These are phyloP conservation scores for Boletus pseudopeckii DNA, from an alignment of 768 basidiomycete genomes.

Conservation along the genomic window DNA sequence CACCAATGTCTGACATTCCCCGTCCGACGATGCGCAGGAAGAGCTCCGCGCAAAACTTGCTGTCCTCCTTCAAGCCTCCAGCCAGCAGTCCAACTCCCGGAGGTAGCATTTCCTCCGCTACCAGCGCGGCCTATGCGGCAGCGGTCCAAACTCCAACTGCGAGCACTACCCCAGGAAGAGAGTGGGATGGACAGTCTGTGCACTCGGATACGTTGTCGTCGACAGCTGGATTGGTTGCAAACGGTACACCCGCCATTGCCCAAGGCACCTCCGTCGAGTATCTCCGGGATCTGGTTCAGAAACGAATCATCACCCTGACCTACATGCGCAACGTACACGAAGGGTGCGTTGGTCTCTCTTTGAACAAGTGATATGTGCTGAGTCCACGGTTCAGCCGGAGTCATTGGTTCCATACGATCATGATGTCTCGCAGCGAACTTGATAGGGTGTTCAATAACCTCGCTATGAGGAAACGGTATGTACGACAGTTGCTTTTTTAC, in stretches of 20 bases:
- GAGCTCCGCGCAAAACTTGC: constrained; percentile 80
- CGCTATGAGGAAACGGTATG: constrained; percentile 77
- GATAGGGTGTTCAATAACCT: constrained; percentile 70
- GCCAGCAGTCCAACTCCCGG: constrained; percentile 26
- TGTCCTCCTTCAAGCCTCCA: constrained; percentile 63
- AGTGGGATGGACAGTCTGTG: constrained; percentile 72
- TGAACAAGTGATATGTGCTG: background rate
- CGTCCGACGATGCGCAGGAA: constrained; percentile 77
- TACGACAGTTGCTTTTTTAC: background rate
- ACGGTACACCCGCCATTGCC: constrained; percentile 28
- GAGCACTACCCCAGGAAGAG: constrained; percentile 43
- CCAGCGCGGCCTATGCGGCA: constrained; percentile 38
- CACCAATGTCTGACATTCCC: constrained; percentile 28
- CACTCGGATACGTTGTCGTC: constrained; percentile 43
- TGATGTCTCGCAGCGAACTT: constrained; percentile 70
- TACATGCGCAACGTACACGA: constrained; percentile 85
- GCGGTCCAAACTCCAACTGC: constrained; percentile 37
- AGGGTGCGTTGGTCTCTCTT: constrained; percentile 52
- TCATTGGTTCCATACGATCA: constrained; percentile 87
- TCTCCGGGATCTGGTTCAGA: constrained; percentile 75
- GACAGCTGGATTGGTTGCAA: constrained; percentile 39
- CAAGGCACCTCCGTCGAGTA: constrained; percentile 77
- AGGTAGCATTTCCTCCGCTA: constrained; percentile 33
- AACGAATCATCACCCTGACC: constrained; percentile 79
- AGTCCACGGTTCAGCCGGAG: constrained; percentile 48